Base-by-base conservation (phyloP, 2,329 filamentous ascomycete genomes). In the Nannizzia gypsea region DNA sequence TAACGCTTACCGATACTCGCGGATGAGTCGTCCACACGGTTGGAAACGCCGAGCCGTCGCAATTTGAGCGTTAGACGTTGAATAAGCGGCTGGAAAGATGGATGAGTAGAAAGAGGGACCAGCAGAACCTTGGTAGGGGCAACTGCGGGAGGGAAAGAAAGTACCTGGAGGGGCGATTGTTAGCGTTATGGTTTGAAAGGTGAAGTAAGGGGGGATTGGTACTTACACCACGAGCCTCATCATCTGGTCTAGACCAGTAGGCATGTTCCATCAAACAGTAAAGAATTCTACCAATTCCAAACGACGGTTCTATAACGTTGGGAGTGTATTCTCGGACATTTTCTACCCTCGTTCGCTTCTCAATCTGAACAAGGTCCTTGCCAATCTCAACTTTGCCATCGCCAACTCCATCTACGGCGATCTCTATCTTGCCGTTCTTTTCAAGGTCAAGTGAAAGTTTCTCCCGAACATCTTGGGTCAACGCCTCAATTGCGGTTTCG, bases 61-160 rank as follows among this genome's bases (percentile, higher is more conserved):
- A 97, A 84, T 70, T 85, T 86, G 69, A 86, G 80, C 60, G 88
- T 89, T 64, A 97, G 77, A 66, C 83, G 80, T 68, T 83, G 81
- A 59, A 91, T 79, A 54, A 88, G 80, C n/a, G 90, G 88, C 66
- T 82, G 83, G 80, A 97, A 96, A 65, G 87, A 83, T 56, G 83
- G 75, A 71, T 96, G 88, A 68, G 82, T 84, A 59, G 90, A 95
- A 48, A 97, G 81, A 38, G 92, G 92, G 24, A 95, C 89, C 61
- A 99, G 84, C 60, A 97, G 83, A 57, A 96, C 90, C 80, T 96
- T 96, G 65, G 89, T 96, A 1, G 93, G 93, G n/a, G 93, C 90
- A 58, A 96, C 82, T 0, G 83, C 80, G 3, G 85, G 82, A 70
- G 86, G 83, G 78, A 90, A 89, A 6, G 85, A 89, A 62, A 90